These are phyloP conservation scores for Fraxinus albicans DNA, from an alignment of 305 asterid genomes.

Conservation along the genomic window DNA sequence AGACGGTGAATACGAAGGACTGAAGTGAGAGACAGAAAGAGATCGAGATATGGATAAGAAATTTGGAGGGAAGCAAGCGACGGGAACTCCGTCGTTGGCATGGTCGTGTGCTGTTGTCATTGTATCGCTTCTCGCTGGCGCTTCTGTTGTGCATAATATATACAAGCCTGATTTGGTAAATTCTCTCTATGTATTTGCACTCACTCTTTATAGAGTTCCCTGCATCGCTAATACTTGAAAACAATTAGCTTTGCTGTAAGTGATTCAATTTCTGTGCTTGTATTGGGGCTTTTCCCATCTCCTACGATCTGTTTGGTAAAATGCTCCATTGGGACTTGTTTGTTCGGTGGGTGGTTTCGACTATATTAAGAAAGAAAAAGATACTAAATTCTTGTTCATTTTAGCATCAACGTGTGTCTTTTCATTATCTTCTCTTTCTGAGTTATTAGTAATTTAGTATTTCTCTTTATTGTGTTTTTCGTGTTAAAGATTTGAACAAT, in stretches of 20 bases:
- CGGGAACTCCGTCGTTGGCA: constrained; percentile 83
- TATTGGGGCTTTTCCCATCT: not conserved
- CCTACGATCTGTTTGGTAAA: constrained; percentile 42
- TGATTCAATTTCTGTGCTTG: not conserved
- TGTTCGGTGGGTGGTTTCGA: not conserved
- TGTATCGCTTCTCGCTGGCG: constrained; percentile 75
- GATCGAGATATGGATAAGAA: constrained; percentile 44
- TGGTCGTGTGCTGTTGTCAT: constrained; percentile 70
- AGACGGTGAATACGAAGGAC: not conserved
- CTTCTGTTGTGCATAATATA: constrained; percentile 75
- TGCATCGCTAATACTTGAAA: too few relatives aligned
- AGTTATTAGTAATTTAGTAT: not conserved
- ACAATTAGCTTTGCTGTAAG: too few relatives aligned
- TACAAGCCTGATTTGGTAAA: constrained; percentile 80
- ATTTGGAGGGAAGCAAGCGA: constrained; percentile 67
- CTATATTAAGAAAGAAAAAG: not conserved
- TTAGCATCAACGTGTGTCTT: not conserved
- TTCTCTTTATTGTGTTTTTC: not conserved
- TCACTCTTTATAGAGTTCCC: not conserved
- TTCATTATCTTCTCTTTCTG: not conserved
- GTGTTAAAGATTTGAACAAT: not conserved
- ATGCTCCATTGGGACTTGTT: constrained; percentile 25
- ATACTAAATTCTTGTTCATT: not conserved
- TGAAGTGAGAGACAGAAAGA: not conserved
- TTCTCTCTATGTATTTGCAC: not conserved